Conservation (phyloP, 108 stramenopile species). For the Skeletonema grethae region DNA sequence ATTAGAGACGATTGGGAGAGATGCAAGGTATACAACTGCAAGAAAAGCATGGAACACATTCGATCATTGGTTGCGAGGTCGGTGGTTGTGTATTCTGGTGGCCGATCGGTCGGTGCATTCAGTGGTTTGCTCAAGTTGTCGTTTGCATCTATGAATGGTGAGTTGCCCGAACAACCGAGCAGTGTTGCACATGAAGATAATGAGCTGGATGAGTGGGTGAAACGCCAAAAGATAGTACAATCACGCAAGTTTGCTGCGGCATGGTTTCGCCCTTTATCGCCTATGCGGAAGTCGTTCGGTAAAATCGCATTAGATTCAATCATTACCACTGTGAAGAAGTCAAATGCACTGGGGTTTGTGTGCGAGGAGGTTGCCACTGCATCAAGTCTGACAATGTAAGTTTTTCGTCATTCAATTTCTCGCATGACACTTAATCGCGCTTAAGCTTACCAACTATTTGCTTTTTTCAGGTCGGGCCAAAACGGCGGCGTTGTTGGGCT, state of each 20-base stretch:
- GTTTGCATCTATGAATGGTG: conserved; percentile 57
- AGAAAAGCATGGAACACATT: conserved; percentile 73
- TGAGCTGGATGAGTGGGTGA: conserved; percentile 51
- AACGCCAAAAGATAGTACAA: conserved; percentile 52
- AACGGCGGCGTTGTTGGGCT: conserved; percentile 71
- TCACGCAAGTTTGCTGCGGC: conserved; percentile 61
- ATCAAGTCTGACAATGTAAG: conserved; percentile 59
- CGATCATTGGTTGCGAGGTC: conserved; percentile 68
- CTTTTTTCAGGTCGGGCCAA: conserved; percentile 48
- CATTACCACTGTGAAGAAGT: conserved; percentile 59
- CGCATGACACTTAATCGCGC: not conserved
- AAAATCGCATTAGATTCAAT: conserved; percentile 54
- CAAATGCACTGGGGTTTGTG: conserved; percentile 57
- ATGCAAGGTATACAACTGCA: conserved; percentile 61
- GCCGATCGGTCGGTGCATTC: conserved; percentile 15
- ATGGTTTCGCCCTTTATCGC: conserved; percentile 70
- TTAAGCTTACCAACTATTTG: not conserved
- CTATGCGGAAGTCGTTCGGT: conserved; percentile 77
- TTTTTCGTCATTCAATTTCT: not conserved
- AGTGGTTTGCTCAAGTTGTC: conserved; percentile 55
- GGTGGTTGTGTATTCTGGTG: conserved; percentile 63
- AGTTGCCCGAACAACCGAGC: conserved; percentile 24
- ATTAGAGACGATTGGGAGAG: conserved; percentile 88
- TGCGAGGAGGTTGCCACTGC: conserved; percentile 85
- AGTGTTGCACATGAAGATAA: conserved; percentile 45